Conservation (phyloP, 345 rosid genomes). For the Durio zibethinus region DNA sequence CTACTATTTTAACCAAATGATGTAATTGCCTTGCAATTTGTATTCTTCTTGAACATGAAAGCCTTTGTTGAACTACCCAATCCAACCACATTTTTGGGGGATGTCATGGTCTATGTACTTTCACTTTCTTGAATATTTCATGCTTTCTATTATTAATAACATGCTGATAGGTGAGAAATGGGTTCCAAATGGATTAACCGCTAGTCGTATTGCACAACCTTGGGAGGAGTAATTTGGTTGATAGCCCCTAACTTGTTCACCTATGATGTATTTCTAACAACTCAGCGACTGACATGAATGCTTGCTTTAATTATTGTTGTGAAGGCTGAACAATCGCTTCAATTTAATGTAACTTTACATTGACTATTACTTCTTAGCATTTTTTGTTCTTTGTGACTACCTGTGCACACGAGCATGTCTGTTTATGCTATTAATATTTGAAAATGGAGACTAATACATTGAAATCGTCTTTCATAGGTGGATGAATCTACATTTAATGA, state of each 20-base stretch:
- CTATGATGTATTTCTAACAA: neutral
- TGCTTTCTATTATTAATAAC: neutral
- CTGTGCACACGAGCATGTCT: neutral
- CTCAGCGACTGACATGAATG: neutral
- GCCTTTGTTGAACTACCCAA: neutral
- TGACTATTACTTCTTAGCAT: neutral
- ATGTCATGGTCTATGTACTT: neutral
- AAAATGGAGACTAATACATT: neutral
- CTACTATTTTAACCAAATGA: neutral
- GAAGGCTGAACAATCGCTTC: neutral
- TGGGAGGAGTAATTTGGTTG: neutral
- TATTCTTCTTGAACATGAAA: neutral
- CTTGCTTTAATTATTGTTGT: neutral
- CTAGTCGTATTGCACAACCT: neutral
- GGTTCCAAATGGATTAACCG: neutral
- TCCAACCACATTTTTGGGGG: neutral
- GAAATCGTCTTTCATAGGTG: conserved; percentile 48
- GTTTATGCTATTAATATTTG: neutral
- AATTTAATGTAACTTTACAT: neutral
- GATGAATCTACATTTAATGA: conserved; percentile 68
- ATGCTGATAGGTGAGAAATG: neutral
- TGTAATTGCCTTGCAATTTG: neutral
- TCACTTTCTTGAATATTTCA: neutral
- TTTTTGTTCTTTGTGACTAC: neutral
- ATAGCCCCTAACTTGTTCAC: neutral